Percentiles rank a stretch among this genome's conserved stretches.
phyloP scores from a whole-genome alignment of 371 early-diverging fungal genomes.

The Zychaea mexicana region DNA sequence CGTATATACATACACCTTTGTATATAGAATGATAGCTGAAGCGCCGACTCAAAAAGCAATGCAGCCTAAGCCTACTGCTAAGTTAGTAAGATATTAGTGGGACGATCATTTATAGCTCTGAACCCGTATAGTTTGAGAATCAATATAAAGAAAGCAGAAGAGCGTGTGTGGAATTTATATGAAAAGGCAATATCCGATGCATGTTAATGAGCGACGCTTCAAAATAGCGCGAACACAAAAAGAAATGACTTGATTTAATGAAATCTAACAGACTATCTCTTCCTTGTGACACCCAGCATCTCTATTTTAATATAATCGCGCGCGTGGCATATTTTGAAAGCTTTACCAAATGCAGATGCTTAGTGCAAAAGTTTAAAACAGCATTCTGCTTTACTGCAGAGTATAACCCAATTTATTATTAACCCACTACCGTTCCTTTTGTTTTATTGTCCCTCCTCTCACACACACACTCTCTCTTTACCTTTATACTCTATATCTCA shows the following conservation, averaged over 20 bases:
- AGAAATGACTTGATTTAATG: too few species aligned
- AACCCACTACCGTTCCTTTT: not conserved
- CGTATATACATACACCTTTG: too few species aligned
- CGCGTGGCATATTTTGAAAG: not conserved
- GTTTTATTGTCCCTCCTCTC: not conserved
- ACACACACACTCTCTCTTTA: not conserved
- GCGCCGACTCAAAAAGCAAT: not conserved
- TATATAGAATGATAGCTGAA: not conserved
- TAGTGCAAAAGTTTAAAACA: conserved; percentile 5
- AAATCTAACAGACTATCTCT: too few species aligned
- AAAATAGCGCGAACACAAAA: too few species aligned
- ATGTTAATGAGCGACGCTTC: too few species aligned
- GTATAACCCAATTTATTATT: not conserved
- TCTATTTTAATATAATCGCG: not conserved
- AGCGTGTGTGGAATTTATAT: too few species aligned
- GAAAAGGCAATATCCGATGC: too few species aligned
- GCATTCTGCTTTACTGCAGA: not conserved
- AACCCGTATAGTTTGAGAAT: too few species aligned
- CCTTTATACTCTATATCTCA: not conserved
- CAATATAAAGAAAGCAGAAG: too few species aligned
- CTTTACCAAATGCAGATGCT: not conserved
- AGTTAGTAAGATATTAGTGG: too few species aligned
- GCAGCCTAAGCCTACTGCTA: too few species aligned
- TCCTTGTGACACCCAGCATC: not conserved
- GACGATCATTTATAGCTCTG: too few species aligned